phyloP scores from a whole-genome alignment of 352 stramenopile species.

The Phytophthora lateralis region DNA sequence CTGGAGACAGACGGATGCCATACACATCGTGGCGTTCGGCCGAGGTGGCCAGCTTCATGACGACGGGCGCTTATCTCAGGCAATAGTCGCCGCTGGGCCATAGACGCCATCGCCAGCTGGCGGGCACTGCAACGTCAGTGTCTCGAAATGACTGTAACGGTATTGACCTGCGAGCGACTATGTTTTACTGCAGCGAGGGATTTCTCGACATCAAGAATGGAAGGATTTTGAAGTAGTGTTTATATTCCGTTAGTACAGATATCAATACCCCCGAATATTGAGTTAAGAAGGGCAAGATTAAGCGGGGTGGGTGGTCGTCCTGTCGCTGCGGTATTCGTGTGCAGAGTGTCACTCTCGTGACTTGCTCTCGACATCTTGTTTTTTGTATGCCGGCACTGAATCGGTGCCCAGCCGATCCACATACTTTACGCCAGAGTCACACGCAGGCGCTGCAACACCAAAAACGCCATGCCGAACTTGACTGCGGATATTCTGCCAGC shows the following conservation, averaged over 20 bases:
- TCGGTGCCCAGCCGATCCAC: constrained; percentile 12
- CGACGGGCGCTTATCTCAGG: constrained; percentile 26
- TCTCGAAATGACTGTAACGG: constrained; percentile 9
- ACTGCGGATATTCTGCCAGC: neutral
- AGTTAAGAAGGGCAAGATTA: neutral
- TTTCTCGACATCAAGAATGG: neutral
- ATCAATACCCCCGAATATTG: no score
- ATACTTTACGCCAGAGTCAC: constrained; percentile 31
- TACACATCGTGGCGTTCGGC: constrained; percentile 30
- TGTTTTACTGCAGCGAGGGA: neutral
- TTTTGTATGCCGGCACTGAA: constrained; percentile 14
- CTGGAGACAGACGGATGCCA: constrained; percentile 25
- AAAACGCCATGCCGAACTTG: constrained; percentile 4
- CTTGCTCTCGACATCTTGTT: constrained; percentile 20
- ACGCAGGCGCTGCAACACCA: constrained; percentile 21
- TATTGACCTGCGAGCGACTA: neutral
- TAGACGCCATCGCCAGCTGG: constrained; percentile 26
- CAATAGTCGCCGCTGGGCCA: constrained; percentile 9
- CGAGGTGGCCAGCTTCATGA: constrained; percentile 5
- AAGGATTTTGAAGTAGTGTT: no score
- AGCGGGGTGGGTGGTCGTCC: constrained; percentile 8
- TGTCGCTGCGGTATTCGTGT: constrained; percentile 2
- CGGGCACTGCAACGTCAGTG: constrained; percentile 8
- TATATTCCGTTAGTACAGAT: no score
- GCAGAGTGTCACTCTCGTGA: constrained; percentile 4